phyloP scores from a whole-genome alignment of 108 stramenopile genomes.

The Aurantiochytrium sp. region DNA sequence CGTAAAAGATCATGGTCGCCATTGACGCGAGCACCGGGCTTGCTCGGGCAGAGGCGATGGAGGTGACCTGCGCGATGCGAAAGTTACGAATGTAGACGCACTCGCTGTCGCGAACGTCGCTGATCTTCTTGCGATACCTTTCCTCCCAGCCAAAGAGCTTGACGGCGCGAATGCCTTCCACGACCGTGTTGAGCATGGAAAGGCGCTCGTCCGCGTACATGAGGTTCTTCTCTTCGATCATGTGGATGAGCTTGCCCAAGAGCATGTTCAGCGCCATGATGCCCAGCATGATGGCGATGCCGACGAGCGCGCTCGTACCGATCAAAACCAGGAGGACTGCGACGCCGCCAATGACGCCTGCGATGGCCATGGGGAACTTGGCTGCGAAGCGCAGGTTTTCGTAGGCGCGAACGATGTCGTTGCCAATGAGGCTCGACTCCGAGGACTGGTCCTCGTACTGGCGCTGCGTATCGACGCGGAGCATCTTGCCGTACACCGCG shows the following conservation, averaged over 20 bases:
- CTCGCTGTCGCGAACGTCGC: not conserved
- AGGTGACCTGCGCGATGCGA: not conserved
- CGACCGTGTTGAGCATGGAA: not conserved
- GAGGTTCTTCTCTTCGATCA: not conserved
- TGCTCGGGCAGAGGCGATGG: not conserved
- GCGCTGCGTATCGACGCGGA: constrained; percentile 2
- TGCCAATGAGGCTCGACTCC: not conserved
- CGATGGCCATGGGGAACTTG: not conserved
- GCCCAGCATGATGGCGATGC: constrained; percentile 3
- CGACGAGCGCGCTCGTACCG: not conserved
- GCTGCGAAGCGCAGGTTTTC: not conserved
- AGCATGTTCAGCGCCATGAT: not conserved
- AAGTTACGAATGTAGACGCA: not conserved
- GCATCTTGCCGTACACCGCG: not conserved
- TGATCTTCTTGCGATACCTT: not conserved
- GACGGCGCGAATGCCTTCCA: constrained; percentile 15
- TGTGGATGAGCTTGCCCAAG: not conserved
- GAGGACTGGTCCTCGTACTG: not conserved
- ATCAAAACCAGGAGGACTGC: not conserved
- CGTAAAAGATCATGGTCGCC: not conserved
- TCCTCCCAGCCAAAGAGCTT: constrained; percentile 23
- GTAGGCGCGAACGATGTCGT: constrained; percentile 2
- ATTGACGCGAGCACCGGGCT: not conserved
- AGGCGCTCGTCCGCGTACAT: not conserved
- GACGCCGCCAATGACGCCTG: not conserved